These are phyloP conservation scores for Phialemoniopsis sp. DNA, from an alignment of 2,329 filamentous ascomycete genomes.

Conservation along the genomic window DNA sequence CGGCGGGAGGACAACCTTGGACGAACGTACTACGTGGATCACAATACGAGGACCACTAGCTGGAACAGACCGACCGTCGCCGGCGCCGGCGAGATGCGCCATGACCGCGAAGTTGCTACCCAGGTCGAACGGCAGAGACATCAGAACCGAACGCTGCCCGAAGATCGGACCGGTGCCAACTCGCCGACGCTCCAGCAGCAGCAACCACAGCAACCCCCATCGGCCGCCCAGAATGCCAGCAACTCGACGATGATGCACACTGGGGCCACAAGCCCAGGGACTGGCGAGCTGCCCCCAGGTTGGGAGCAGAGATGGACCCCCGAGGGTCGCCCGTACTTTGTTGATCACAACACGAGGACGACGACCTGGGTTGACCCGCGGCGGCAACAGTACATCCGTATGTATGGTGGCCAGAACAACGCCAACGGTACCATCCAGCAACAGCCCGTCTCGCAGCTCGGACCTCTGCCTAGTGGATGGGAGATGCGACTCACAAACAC, in stretches of 20 bases:
- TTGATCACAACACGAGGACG: conserved; percentile 96
- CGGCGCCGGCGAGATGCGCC: conserved; percentile 71
- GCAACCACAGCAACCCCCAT: conserved; percentile 40
- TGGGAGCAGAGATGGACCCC: conserved; percentile 97
- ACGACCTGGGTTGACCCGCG: conserved; percentile 98
- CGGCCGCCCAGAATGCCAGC: conserved; percentile 36
- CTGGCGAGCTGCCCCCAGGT: conserved; percentile 87
- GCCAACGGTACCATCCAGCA: conserved; percentile 88
- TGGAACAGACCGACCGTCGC: conserved; percentile 87
- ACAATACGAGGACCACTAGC: conserved; percentile 93
- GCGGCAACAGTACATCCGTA: conserved; percentile 95
- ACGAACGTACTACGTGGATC: conserved; percentile 96
- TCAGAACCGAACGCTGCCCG: conserved; percentile 91
- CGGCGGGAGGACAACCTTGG: conserved; percentile 91
- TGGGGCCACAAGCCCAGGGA: conserved; percentile 88
- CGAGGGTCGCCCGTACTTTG: conserved; percentile 92
- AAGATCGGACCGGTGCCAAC: conserved; percentile 89
- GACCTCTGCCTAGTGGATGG: conserved; percentile 94
- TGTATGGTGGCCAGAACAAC: conserved; percentile 88
- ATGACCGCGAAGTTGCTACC: conserved; percentile 82
- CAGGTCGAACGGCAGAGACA: conserved; percentile 90
- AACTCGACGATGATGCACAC: conserved; percentile 89
- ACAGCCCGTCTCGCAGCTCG: conserved; percentile 94
- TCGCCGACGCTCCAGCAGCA: conserved; percentile 72
- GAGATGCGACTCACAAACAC: conserved; percentile 99